Conservation (phyloP, 1,284 basidiomycete genomes). For the Apiotrichum montevideense region DNA sequence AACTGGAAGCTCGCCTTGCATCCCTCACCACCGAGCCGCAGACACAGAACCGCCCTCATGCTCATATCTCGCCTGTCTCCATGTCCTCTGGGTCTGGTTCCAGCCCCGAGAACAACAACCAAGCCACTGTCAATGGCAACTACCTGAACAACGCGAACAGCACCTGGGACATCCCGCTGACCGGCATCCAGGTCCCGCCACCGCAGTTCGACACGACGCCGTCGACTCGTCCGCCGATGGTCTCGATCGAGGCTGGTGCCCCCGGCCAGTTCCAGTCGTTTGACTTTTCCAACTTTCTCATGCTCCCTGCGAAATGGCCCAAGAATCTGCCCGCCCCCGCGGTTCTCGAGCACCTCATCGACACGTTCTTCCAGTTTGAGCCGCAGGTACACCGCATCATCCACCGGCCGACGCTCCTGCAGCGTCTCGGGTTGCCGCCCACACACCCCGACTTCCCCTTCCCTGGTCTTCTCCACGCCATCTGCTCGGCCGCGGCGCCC, state of each 20-base stretch:
- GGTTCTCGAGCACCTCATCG: constrained; percentile 40
- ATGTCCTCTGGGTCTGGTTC: neutral
- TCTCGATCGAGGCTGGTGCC: constrained; percentile 12
- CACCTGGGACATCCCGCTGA: constrained; percentile 8
- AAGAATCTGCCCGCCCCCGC: constrained; percentile 35
- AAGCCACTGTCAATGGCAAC: neutral
- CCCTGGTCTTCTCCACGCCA: constrained; percentile 47
- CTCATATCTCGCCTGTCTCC: neutral
- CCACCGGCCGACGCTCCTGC: constrained; percentile 41
- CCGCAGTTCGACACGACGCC: constrained; percentile 2
- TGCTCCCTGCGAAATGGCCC: constrained; percentile 40
- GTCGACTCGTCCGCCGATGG: constrained; percentile 1
- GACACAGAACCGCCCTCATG: neutral
- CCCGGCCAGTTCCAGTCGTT: constrained; percentile 17
- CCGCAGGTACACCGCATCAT: constrained; percentile 42
- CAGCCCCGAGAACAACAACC: neutral
- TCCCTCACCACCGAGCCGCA: constrained; percentile 15
- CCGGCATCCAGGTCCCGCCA: neutral
- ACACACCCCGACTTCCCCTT: constrained; percentile 46
- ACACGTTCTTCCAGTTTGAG: constrained; percentile 44
- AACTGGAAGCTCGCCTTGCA: constrained; percentile 33
- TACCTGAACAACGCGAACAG: neutral
- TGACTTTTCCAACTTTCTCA: constrained; percentile 28
- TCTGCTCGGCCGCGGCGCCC: constrained; percentile 45
- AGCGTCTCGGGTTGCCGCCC: constrained; percentile 46